Base-by-base conservation (phyloP, 441 rosid genomes). In the Erysimum pusillum region DNA sequence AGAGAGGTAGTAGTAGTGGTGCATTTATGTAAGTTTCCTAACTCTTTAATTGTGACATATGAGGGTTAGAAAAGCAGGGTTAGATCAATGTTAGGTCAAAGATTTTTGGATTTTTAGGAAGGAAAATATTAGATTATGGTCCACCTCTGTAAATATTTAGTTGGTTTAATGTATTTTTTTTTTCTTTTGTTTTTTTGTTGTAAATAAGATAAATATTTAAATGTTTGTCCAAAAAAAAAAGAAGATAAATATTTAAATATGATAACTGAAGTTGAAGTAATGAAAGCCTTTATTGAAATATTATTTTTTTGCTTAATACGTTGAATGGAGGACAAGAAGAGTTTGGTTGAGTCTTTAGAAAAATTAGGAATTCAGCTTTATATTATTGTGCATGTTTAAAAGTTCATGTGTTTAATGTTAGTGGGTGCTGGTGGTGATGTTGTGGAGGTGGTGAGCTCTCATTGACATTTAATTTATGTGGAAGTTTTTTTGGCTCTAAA, bases 41-140 rank as follows among this genome's bases (percentile, higher is more conserved):
- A 73, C 73, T 72, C 74, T 60, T 72, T 65, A 39, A 28, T 71
- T 78, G 66, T 62, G 59, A 74, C 41, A 71, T 45, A 31, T 53
- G 74, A 44, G 66, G 34, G 64, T 71, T 54, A 36, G 56, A 68
- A 73, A 67, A 67, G 67, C 15, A 74, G 63, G 60, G 46, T 62
- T 63, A 52, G 41, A 57, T 52, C 54, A 63, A 63, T 22, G 70
- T 73, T 76, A 76, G 75, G 79, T 76, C 69, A 68, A 52, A 51
- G 12, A 41, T 6, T 69, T 76, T 76, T 61, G 31, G 39, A 8
- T n/a, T 67, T 52, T 52, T 60, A 61, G 74, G 38, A 46, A 54
- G 63, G 25, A 56, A 32, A 58, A 69, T 52, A 72, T 44, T 66
- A 73, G 68, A 64, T 74, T 38, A 65, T 59, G 48, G 67, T 76